Evolutionary conservation across 2,329 filamentous ascomycete species (phyloP).

Genomic region (Emmonsiellopsis sp.): DNA sequence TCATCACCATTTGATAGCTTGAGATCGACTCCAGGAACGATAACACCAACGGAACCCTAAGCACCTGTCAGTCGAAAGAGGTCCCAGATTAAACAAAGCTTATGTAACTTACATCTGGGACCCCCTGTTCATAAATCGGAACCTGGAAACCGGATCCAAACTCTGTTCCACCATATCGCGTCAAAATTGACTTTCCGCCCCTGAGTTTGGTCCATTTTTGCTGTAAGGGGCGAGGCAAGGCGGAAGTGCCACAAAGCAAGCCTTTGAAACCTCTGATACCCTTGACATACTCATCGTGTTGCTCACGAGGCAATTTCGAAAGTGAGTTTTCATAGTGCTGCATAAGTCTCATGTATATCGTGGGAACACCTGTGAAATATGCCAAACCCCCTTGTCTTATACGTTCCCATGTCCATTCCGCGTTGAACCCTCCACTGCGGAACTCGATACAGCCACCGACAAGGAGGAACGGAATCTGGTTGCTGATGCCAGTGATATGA

Average conservation of each 20-base stretch:
- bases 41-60: neutral
- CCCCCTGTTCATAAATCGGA: slow-evolving; percentile 27
- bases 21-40: slow-evolving; percentile 31
- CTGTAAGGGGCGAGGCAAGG: slow-evolving; percentile 41
- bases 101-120: neutral
- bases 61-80: neutral
- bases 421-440: slow-evolving; percentile 31
- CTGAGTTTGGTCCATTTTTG: slow-evolving; percentile 42
- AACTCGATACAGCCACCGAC: slow-evolving; percentile 35
- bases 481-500: slow-evolving; percentile 23
- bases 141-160: slow-evolving; percentile 37
- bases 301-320: slow-evolving; percentile 10
- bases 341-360: slow-evolving; percentile 36
- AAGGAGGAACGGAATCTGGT: slow-evolving; percentile 29
- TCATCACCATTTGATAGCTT: slow-evolving; percentile 35
- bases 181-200: slow-evolving; percentile 32
- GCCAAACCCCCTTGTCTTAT: slow-evolving; percentile 25
- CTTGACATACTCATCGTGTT: slow-evolving; percentile 30
- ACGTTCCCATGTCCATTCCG: slow-evolving; percentile 32
- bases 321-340: slow-evolving; percentile 21
- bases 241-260: slow-evolving; percentile 33
- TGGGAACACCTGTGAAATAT: slow-evolving; percentile 36
- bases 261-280: slow-evolving; percentile 25
- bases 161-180: slow-evolving; percentile 38
- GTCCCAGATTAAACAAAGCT: neutral